These are phyloP conservation scores for Colletotrichum sp. DNA, from an alignment of 2,329 filamentous ascomycete species.

Conservation along the genomic window DNA sequence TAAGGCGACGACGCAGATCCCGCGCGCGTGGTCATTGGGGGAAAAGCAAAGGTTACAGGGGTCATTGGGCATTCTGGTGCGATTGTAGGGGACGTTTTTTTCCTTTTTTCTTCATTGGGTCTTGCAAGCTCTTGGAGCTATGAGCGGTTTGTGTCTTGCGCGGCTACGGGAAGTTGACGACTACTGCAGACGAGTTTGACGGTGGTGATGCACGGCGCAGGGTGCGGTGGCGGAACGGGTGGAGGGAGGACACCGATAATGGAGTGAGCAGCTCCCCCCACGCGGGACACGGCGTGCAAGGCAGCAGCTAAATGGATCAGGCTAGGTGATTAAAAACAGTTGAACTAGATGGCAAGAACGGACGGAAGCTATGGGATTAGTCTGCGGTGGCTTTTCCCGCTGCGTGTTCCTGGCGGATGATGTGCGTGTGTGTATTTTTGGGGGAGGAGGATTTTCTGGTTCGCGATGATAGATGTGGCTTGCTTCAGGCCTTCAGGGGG, in stretches of 20 bases:
- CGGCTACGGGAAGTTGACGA: not conserved
- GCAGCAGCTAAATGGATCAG: not conserved
- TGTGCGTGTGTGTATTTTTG: not conserved
- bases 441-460: not conserved
- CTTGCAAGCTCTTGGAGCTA: not conserved
- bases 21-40: not conserved
- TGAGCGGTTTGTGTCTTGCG: not conserved
- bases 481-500: not conserved
- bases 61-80: not conserved
- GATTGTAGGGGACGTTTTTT: not conserved
- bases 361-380: not conserved
- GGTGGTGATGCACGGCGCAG: not conserved
- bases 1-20: not conserved
- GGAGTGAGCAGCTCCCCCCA: not conserved
- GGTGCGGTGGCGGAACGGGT: not conserved
- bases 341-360: not conserved
- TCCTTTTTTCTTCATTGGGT: not conserved
- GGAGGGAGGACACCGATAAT: not conserved
- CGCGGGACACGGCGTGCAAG: not conserved
- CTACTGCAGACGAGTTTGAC: not conserved
- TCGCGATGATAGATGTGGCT: not conserved
- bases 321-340: not conserved
- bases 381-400: not conserved
- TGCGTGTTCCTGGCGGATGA: not conserved
- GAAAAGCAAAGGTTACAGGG: not conserved